Conservation (phyloP, 129 eudicot genomes). For the Artemisia tridentata region DNA sequence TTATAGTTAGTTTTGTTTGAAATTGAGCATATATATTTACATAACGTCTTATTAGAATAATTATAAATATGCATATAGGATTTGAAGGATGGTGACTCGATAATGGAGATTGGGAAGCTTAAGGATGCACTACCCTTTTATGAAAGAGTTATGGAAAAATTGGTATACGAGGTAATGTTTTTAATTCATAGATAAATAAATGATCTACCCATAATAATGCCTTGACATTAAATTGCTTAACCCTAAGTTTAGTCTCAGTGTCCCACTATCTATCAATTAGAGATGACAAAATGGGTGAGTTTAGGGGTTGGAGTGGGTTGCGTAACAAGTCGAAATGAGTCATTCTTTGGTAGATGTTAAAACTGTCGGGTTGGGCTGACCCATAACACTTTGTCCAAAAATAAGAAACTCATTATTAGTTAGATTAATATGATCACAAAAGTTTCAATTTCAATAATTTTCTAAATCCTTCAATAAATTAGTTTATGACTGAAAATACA, state of each 20-base stretch:
- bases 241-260: no score
- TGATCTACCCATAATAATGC: background rate
- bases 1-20: slow-evolving; percentile 5
- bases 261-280: background rate
- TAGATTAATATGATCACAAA: slow-evolving; percentile 3
- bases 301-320: background rate
- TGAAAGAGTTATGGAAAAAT: slow-evolving; percentile 80
- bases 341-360: background rate
- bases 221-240: background rate
- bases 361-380: background rate
- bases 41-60: slow-evolving; percentile 29
- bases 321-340: slow-evolving; percentile 3
- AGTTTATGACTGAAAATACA: background rate
- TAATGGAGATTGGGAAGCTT: slow-evolving; percentile 84
- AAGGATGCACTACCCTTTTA: slow-evolving; percentile 80
- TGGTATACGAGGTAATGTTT: slow-evolving; percentile 60
- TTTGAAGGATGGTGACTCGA: slow-evolving; percentile 75
- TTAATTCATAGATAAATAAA: background rate
- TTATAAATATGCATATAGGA: slow-evolving; percentile 49
- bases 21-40: slow-evolving; percentile 8
- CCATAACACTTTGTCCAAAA: background rate
- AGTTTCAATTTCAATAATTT: background rate
- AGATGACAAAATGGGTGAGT: slow-evolving; percentile 9
- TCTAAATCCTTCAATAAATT: background rate
- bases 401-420: no score